Base-by-base conservation (phyloP, 768 basidiomycete species). In the Chalciporus pseudorubinellus region DNA sequence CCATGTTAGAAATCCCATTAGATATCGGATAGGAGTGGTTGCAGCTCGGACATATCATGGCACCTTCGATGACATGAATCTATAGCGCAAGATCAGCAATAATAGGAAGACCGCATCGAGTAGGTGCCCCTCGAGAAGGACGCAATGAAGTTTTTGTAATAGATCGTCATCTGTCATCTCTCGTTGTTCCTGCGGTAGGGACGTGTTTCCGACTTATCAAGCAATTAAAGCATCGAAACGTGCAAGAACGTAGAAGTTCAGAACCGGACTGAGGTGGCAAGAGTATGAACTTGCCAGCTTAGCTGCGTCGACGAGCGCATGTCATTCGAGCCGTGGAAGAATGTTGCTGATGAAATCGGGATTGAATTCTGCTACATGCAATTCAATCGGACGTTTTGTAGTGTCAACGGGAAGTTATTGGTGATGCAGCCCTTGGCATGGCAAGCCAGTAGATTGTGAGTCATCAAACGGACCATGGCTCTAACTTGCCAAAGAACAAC, bases 1-100 rank as follows among this genome's bases (percentile, higher is more conserved):
- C 95, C 95, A 98, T 98, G 76, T 98, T 98, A 6, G 95, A 94
- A 56, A 99, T 98, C 12, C 95, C 95, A 64, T 87, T 95, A 43
- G 83, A 85, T 61, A 99, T 92, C 21, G 86, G 84, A 63, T 97
- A 98, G 16, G 84, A 76, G 59, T 98, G 95, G 19, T 78, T 80
- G 72, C 95, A 99, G 58, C 90, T 92, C 20, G 89, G 88, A 69
- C 95, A 98, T 28, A 85, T 80, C 95, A 99, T 97, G 6, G 77
- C 72, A 3, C 95, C 95, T 71, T 97, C 93, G 59, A 92, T 84
- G 12, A 98, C 77, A 58, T 95, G 91, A 43, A 95, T 89, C 95
- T 97, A 61, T n/a, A 31, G 39, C n/a, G n/a, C n/a, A 8, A 16
- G 39, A 19, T 11, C 46, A 41, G 29, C 28, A 20, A 46, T 38